These are phyloP conservation scores for Drechslera avenae DNA, from an alignment of 2,329 filamentous ascomycete species.

Conservation along the genomic window DNA sequence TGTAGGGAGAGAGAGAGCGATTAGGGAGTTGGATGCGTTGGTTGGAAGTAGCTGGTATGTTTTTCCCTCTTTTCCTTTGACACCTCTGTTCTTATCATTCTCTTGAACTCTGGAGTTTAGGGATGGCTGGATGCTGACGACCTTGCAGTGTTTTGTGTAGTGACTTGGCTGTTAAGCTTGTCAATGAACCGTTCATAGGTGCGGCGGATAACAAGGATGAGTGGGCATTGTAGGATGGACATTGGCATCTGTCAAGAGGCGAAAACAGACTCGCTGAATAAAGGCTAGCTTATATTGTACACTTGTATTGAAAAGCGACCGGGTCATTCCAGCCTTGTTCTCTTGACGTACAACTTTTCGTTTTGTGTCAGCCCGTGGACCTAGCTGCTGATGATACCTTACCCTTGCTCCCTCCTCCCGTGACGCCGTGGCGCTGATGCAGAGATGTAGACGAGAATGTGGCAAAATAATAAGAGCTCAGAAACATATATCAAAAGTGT, in stretches of 20 bases:
- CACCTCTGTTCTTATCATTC: no score
- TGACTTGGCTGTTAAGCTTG: conserved; percentile 90
- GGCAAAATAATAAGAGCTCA: conserved; percentile 1
- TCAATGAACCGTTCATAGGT: conserved; percentile 89
- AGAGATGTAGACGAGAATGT: conserved; percentile 9
- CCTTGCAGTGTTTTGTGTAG: conserved; percentile 80
- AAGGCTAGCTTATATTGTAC: background rate
- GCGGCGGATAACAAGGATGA: conserved; percentile 74
- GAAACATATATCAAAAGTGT: background rate
- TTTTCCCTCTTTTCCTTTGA: background rate
- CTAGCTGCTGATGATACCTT: background rate
- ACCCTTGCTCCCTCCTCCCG: background rate
- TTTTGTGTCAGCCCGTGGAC: background rate
- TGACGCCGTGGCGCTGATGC: conserved; percentile 33
- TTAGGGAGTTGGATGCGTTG: conserved; percentile 87
- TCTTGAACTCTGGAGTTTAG: no score
- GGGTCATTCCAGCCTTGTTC: background rate
- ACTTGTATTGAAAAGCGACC: background rate
- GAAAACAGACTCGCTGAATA: no score
- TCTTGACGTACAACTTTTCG: conserved; percentile 5
- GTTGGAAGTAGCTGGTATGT: conserved; percentile 86
- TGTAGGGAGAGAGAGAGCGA: conserved; percentile 76
- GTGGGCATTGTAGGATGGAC: conserved; percentile 65
- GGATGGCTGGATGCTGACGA: conserved; percentile 20
- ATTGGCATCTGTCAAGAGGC: no score